These are phyloP conservation scores for Trematosphaeria pertusa DNA, from an alignment of 2,329 filamentous ascomycete genomes.

Conservation along the genomic window DNA sequence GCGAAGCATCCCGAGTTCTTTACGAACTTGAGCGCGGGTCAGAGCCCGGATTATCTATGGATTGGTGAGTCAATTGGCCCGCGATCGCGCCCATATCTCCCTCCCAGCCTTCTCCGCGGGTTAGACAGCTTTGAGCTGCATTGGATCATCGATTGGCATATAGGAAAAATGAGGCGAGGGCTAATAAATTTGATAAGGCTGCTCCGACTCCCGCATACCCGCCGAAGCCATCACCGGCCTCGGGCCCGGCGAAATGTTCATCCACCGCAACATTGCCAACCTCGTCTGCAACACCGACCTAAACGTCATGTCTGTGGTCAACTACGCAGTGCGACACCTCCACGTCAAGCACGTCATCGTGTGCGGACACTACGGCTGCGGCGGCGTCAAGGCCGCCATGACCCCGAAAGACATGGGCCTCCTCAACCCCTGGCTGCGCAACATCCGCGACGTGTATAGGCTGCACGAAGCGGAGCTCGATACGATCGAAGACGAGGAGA, in stretches of 20 bases:
- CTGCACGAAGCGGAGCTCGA: slow-evolving; percentile 75
- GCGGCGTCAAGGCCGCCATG: slow-evolving; percentile 68
- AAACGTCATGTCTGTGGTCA: slow-evolving; percentile 50
- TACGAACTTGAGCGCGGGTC: slow-evolving; percentile 67
- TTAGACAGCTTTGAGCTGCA: too few relatives aligned
- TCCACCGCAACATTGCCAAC: slow-evolving; percentile 46
- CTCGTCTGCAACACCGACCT: slow-evolving; percentile 50
- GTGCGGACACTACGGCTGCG: slow-evolving; percentile 73
- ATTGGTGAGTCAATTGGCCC: slow-evolving; percentile 37
- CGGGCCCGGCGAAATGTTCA: slow-evolving; percentile 43
- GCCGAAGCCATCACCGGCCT: slow-evolving; percentile 51
- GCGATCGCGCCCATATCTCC: too few relatives aligned
- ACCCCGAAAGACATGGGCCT: slow-evolving; percentile 73
- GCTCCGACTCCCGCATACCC: slow-evolving; percentile 50
- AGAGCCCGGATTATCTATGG: slow-evolving; percentile 72
- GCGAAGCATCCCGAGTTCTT: slow-evolving; percentile 70
- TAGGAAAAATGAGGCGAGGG: too few relatives aligned
- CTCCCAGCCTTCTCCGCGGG: too few relatives aligned
- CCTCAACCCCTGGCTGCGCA: slow-evolving; percentile 76
- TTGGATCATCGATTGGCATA: too few relatives aligned
- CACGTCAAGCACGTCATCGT: slow-evolving; percentile 73
- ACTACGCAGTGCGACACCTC: slow-evolving; percentile 50
- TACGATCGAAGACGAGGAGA: slow-evolving; percentile 31
- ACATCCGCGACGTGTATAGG: slow-evolving; percentile 77
- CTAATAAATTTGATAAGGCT: slow-evolving; percentile 31